Conservation (phyloP, 2,329 filamentous ascomycete species). For the Monilinia fructigena region DNA sequence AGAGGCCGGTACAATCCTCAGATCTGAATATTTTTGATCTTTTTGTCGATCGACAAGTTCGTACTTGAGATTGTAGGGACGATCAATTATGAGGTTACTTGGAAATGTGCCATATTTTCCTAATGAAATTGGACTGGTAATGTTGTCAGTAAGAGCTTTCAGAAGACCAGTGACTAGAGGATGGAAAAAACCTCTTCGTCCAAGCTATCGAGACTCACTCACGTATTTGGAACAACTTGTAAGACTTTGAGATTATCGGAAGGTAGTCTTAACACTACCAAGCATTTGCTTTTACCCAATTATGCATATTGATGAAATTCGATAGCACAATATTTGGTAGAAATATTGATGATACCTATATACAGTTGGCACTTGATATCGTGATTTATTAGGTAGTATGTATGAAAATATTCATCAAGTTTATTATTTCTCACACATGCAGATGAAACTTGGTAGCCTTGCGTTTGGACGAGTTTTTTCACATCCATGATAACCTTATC, state of each 20-base stretch:
- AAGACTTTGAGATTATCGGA: slow-evolving; percentile 58
- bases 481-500: neutral
- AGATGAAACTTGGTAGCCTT: slow-evolving; percentile 12
- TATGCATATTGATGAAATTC: slow-evolving; percentile 35
- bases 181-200: slow-evolving; percentile 28
- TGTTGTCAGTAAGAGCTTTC: slow-evolving; percentile 27
- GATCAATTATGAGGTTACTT: slow-evolving; percentile 83
- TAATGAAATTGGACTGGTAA: slow-evolving; percentile 72
- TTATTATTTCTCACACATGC: neutral
- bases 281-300: slow-evolving; percentile 53
- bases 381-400: no score
- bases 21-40: slow-evolving; percentile 61
- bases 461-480: slow-evolving; percentile 8
- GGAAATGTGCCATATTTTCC: slow-evolving; percentile 93
- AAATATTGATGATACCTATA: neutral
- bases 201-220: slow-evolving; percentile 36
- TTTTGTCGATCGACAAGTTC: slow-evolving; percentile 74
- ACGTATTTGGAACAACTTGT: slow-evolving; percentile 62
- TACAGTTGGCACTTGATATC: neutral
- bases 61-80: slow-evolving; percentile 88
- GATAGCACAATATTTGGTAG: neutral
- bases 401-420: neutral
- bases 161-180: slow-evolving; percentile 18
- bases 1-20: slow-evolving; percentile 75
- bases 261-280: slow-evolving; percentile 60